Base-by-base conservation (phyloP, 2,329 filamentous ascomycete genomes). In the Diaporthe vaccinii region DNA sequence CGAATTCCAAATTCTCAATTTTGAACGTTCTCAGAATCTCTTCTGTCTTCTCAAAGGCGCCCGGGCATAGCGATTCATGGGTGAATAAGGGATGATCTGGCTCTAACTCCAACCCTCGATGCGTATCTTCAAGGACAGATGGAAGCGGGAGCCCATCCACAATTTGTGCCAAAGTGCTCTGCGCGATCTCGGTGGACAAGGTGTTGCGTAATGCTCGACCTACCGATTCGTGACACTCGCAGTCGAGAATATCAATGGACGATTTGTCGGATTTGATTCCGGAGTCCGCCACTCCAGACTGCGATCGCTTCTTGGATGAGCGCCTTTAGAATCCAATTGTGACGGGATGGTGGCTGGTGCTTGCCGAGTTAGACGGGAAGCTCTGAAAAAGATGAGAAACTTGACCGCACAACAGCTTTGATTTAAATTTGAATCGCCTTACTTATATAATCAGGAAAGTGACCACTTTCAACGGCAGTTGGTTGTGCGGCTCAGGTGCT, bases 181-280 rank as follows among this genome's bases (percentile, higher is more conserved):
- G 62, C 44, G 44, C 44, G 7, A 67, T 36, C 44, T 67, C 28
- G 25, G 62, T 67, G 28, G 62, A 67, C 41, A 49, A n/a, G 20
- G 7, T 67, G 61, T 34, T 67, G 25, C 9, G 10, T 49, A 67
- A 15, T 15, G 61, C 61, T 22, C 14, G 61, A 67, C 41, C 41
- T 67, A 67, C 41, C 2, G 17, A n/a, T 20, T 67, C 20, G 25
- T 9, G 41, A 36, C 17, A 36, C 28, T 67, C 61, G 61, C 41
- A 4, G 7, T 49, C 5, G 41, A 67, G 25, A 49, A 67, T 8
- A 34, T n/a, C 9, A 6, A 46, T 22, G 15, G 58, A 44, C 39
- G 36, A 44, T 62, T 62, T 62, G 22, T 28, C 58, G 15, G 58
- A 44, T 44, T 41, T 62, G 39, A 20, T 28, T 3, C 22, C 8